Evolutionary conservation across 208 protist genomes (phyloP).

Genomic region (Leishmania aethiopica): DNA sequence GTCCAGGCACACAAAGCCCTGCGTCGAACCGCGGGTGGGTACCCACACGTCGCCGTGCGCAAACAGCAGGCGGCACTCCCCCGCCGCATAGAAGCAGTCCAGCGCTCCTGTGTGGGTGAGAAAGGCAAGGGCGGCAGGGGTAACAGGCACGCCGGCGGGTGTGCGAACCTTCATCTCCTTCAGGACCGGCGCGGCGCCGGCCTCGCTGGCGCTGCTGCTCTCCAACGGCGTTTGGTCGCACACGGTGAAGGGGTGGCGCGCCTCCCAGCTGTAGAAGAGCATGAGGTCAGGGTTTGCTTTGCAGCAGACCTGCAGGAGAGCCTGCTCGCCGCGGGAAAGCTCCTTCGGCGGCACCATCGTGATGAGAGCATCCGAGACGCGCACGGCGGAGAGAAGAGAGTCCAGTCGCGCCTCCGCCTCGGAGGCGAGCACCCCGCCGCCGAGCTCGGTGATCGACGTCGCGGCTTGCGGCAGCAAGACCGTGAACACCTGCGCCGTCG

Average conservation of each 20-base stretch:
- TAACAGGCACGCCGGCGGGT: slow-evolving; percentile 30
- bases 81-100: slow-evolving; percentile 30
- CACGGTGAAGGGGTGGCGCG: slow-evolving; percentile 30
- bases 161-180: slow-evolving; percentile 15
- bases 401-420: slow-evolving; percentile 22
- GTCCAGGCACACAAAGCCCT: slow-evolving; percentile 44
- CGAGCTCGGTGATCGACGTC: slow-evolving; percentile 9
- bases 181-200: not conserved
- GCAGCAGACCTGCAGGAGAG: slow-evolving; percentile 34
- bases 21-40: slow-evolving; percentile 35
- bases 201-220: not conserved
- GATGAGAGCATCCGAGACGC: slow-evolving; percentile 47
- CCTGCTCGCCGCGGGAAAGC: slow-evolving; percentile 28
- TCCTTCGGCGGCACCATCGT: slow-evolving; percentile 27
- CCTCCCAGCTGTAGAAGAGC: slow-evolving; percentile 37
- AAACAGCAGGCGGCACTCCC: slow-evolving; percentile 35
- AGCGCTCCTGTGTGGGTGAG: slow-evolving; percentile 40
- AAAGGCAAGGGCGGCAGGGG: slow-evolving; percentile 39
- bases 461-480: slow-evolving; percentile 35
- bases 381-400: slow-evolving; percentile 35
- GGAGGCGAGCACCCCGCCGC: not conserved
- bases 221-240: not conserved
- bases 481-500: slow-evolving; percentile 49
- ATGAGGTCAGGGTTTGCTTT: slow-evolving; percentile 33
- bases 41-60: slow-evolving; percentile 56